Percentiles rank a stretch among this genome's conserved stretches.
phyloP scores from a whole-genome alignment of 1,284 basidiomycete genomes.

The Cutaneotrichosporon cyanovorans region DNA sequence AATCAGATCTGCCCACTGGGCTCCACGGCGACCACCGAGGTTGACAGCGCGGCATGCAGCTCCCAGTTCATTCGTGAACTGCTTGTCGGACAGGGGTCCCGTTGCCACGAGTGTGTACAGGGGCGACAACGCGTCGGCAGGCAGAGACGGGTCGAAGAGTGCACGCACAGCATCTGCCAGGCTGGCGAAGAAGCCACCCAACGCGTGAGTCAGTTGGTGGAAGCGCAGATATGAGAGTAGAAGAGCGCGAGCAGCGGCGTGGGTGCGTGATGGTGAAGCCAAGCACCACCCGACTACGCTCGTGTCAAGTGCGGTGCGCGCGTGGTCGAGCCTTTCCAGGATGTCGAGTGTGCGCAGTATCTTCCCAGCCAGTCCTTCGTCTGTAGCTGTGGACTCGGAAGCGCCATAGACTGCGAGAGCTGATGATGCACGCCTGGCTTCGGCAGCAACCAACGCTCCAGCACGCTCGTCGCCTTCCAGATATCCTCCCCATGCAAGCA shows the following conservation, averaged over 20 bases:
- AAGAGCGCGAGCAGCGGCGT: conserved; percentile 12
- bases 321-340: conserved; percentile 31
- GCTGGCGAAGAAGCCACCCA: conserved; percentile 20
- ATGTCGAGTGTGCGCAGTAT: conserved; percentile 16
- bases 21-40: conserved; percentile 13
- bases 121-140: conserved; percentile 16
- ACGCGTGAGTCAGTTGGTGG: conserved; percentile 29
- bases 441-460: conserved; percentile 18
- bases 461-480: conserved; percentile 33
- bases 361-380: conserved; percentile 13
- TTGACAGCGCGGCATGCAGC: conserved; percentile 9
- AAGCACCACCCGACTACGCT: conserved; percentile 31
- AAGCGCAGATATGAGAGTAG: conserved; percentile 25
- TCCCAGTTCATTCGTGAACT: conserved; percentile 8
- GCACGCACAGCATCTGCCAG: conserved; percentile 16
- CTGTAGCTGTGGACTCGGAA: conserved; percentile 7
- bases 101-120: conserved; percentile 23
- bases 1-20: conserved; percentile 12
- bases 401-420: conserved; percentile 16
- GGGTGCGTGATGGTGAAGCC: conserved; percentile 15
- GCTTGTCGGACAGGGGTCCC: conserved; percentile 18
- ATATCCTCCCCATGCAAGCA: conserved; percentile 39
- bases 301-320: conserved; percentile 17
- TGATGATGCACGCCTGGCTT: conserved; percentile 15
- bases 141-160: conserved; percentile 17